Evolutionary conservation across 768 basidiomycete species (phyloP).

Genomic region (Neoboletus subvelutipes): DNA sequence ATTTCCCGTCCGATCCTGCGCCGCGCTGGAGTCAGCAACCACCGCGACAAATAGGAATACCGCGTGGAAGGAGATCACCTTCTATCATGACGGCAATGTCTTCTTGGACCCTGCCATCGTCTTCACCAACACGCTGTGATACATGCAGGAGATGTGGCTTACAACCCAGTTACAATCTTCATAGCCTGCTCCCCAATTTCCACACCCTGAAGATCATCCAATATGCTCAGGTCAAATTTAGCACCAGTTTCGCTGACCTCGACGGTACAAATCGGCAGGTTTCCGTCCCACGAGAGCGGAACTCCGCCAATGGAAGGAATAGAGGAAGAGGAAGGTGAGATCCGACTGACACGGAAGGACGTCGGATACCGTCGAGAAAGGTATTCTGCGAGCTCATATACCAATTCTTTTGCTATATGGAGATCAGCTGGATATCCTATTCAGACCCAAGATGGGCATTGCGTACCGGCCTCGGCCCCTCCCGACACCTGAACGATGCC

Average conservation of each 20-base stretch:
- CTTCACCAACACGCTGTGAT: constrained; percentile 6
- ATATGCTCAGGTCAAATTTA: constrained; percentile 49
- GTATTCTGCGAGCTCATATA: constrained; percentile 69
- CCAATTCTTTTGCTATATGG: constrained; percentile 58
- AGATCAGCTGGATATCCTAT: neutral
- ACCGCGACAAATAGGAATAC: constrained; percentile 14
- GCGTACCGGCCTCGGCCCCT: constrained; percentile 30
- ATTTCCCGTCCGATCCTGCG: constrained; percentile 61
- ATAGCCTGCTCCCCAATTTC: constrained; percentile 50
- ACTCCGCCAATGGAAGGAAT: constrained; percentile 23
- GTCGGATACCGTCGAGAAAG: constrained; percentile 60
- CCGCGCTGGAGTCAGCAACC: constrained; percentile 21
- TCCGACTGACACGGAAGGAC: constrained; percentile 51
- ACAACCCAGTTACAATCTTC: constrained; percentile 62
- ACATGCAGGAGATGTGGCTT: constrained; percentile 28
- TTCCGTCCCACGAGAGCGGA: constrained; percentile 40
- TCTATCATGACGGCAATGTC: constrained; percentile 62
- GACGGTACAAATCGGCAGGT: constrained; percentile 49
- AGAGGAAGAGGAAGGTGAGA: constrained; percentile 2
- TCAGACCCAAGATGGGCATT: neutral
- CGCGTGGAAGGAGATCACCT: constrained; percentile 35
- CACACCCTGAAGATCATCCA: constrained; percentile 16
- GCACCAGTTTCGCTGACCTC: constrained; percentile 48
- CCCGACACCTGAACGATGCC: constrained; percentile 34
- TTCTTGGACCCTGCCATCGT: constrained; percentile 47